Base-by-base conservation (phyloP, 2,329 filamentous ascomycete genomes). In the Neonectria faginata region DNA sequence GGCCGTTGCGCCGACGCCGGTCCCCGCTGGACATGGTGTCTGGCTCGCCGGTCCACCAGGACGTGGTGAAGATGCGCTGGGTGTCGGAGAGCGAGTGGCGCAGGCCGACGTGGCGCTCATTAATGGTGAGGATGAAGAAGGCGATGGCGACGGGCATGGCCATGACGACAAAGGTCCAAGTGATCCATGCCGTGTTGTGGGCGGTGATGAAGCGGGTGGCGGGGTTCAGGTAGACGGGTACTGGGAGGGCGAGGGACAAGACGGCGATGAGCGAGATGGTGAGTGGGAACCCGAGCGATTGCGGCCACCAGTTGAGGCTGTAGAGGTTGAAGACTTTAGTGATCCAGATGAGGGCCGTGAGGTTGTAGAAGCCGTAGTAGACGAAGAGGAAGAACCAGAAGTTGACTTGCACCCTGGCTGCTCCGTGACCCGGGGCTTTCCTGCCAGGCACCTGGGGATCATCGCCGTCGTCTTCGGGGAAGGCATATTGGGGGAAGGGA, bases 351-450 rank as follows among this genome's bases (percentile, higher is more conserved):
- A 91, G 78, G 2, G 89, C 89, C 5, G 88, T 89, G 25, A 91
- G 73, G 74, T 89, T 91, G 77, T 91, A 91, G 69, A 90, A 86
- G 61, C 88, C 88, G 75, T 91, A 91, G 79, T 91, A 91, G 61
- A 90, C 85, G 53, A 90, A 85, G 41, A 91, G 80, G 73, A 91
- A 91, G 81, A 90, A 91, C 89, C 89, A 91, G 73, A 91, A 91
- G 79, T 89, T 90, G 69, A 91, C 85, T 66, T 86, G 84, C 5
- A 91, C 89, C 45, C 85, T 81, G 6, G 88, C 87, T 69, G 85
- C 82, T 62, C 89, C 89, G 80, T 91, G 88, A 27, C 88, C 89
- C 0, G 88, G 88, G 0, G 81, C 78, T 58, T 83, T 85, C 67
- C 80, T 77, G 27, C 45, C 62, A 48, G 72, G 54, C 36, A 69